Evolutionary conservation across 163 green algal genomes (phyloP), one percentile per base, ranked within the genome.

Genomic region (Chlamydomonas reinhardtii): DNA sequence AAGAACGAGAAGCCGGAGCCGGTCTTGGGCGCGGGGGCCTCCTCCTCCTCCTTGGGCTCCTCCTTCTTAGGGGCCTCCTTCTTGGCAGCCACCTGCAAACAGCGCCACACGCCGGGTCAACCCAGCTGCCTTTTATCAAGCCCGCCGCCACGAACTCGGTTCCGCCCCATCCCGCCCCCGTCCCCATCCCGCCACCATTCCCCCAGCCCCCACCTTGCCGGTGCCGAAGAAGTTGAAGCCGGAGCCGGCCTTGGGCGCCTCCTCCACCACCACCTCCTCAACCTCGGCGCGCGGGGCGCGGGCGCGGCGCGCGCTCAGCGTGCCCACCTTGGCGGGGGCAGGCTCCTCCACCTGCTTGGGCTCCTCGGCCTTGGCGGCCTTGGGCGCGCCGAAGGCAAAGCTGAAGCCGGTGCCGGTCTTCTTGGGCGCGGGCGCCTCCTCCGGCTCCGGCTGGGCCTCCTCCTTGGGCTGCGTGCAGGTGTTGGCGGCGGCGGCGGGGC

Each of bases 1-100:
- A 86, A 86, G 35, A 35, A 37, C 34, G 73, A 86, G 70, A 86
- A 86, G 54, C 80, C 80, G 70, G 4, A 80, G 54, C 80, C 80
- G 1, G 34, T 48, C 79, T 77, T 78, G 70, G 79, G 79, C 12
- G 54, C 25, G 25, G 80, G 27, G 56, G 64, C 70, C 80, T 86
- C 80, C 66, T 37, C 78, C 31, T 69, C 66, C 59, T 37, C 35
- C 61, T 73, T 39, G 66, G 66, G 31, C 66, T 73, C 66, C 66
- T 22, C 29, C 64, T 71, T 71, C 64, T 71, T 71, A 24, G 64
- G 29, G 17, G 16, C 75, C 75, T 61, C 59, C 75, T 56, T 19
- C 48, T 66, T 66, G n/a, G n/a, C 48, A 2, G 73, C 29, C 24
- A 54, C 69, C 69, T 74, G 69, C 66, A 43, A 16, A 54, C 11